Evolutionary conservation across 1,284 basidiomycete genomes (phyloP).

Genomic region (Cutaneotrichosporon spelunceum): DNA sequence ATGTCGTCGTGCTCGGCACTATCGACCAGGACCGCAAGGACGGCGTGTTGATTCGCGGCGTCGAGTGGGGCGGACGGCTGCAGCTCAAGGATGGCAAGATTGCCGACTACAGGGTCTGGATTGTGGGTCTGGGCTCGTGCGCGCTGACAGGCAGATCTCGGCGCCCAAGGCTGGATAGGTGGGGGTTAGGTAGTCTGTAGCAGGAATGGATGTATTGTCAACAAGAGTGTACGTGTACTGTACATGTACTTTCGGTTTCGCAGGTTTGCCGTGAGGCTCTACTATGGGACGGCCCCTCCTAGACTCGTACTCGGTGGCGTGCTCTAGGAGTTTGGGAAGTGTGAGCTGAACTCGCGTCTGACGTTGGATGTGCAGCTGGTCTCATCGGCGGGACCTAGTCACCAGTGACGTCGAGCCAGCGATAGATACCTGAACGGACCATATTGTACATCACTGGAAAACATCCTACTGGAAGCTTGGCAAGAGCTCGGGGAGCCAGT

Average conservation of each 20-base stretch:
- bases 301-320: too few relatives aligned
- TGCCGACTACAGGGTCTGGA: slow-evolving; percentile 13
- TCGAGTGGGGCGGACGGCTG: slow-evolving; percentile 5
- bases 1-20: neutral
- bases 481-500: slow-evolving; percentile 1
- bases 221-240: too few relatives aligned
- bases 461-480: neutral
- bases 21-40: slow-evolving; percentile 13
- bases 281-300: too few relatives aligned
- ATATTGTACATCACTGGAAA: neutral
- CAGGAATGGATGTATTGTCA: too few relatives aligned
- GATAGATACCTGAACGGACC: too few relatives aligned
- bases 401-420: too few relatives aligned
- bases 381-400: neutral
- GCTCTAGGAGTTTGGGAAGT: slow-evolving; percentile 17
- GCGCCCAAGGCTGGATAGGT: neutral
- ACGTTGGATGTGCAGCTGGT: slow-evolving; percentile 16
- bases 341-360: slow-evolving; percentile 9
- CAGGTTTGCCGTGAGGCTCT: too few relatives aligned
- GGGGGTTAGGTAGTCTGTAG: neutral
- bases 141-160: neutral
- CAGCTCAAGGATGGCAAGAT: slow-evolving; percentile 6
- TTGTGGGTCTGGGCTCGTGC: neutral
- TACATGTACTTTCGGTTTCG: too few relatives aligned
- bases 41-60: neutral